Conservation (phyloP, 1,284 basidiomycete species). For the Ganoderma multipileum region DNA sequence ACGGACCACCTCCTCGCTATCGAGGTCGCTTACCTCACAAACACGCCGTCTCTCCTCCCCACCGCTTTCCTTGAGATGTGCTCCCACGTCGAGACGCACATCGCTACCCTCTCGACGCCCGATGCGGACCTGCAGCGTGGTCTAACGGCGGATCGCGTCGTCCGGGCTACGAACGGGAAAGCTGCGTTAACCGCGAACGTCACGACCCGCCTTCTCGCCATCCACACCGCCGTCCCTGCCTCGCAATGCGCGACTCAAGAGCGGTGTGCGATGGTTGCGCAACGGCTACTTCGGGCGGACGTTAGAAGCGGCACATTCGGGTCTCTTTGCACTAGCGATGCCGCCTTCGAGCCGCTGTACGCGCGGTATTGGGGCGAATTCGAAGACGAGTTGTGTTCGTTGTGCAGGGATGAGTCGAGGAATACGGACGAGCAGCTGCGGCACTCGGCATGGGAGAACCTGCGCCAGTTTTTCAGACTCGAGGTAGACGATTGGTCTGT, state of each 20-base stretch:
- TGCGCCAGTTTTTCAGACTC: neutral
- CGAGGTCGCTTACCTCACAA: neutral
- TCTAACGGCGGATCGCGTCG: neutral
- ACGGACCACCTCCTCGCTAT: neutral
- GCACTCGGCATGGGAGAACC: neutral
- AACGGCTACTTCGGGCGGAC: neutral
- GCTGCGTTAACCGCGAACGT: neutral
- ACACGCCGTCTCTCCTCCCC: neutral
- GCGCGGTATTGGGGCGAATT: neutral
- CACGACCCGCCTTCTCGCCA: neutral
- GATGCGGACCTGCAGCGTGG: neutral
- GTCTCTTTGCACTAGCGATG: neutral
- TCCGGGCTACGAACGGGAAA: neutral
- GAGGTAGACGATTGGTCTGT: neutral
- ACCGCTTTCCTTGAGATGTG: neutral
- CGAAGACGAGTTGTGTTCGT: neutral
- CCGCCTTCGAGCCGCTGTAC: neutral
- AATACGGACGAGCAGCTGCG: neutral
- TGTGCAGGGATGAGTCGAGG: neutral
- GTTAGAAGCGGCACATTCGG: too few relatives aligned
- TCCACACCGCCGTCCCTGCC: neutral
- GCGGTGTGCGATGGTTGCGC: neutral
- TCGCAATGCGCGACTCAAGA: neutral
- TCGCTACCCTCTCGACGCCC: neutral
- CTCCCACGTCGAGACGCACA: neutral